Evolutionary conservation across 2,329 filamentous ascomycete species (phyloP).

Genomic region (Calonectria ilicicola): DNA sequence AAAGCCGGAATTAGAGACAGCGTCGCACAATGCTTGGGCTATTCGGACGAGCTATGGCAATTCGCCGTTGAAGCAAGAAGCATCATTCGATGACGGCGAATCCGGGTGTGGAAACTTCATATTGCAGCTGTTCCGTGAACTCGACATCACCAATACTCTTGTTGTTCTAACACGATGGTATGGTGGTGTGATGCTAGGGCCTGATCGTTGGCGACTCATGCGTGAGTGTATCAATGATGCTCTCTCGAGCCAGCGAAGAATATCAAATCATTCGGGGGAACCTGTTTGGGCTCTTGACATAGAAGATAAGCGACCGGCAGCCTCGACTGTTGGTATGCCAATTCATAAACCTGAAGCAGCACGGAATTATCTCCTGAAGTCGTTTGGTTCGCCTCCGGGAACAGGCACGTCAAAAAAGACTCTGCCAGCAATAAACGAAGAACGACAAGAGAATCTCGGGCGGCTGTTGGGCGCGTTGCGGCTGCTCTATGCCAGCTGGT

Average conservation of each 20-base stretch:
- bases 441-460: conserved; percentile 78
- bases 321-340: conserved; percentile 67
- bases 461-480: conserved; percentile 78
- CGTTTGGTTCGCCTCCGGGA: conserved; percentile 65
- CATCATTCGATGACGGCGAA: conserved; percentile 72
- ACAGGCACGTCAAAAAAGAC: conserved; percentile 48
- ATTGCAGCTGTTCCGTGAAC: conserved; percentile 64
- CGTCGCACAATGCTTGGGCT: conserved; percentile 70
- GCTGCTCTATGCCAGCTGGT: conserved; percentile 81
- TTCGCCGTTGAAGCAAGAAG: conserved; percentile 59
- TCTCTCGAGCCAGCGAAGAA: conserved; percentile 60
- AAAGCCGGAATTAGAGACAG: conserved; percentile 63
- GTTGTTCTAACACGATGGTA: conserved; percentile 73
- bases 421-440: conserved; percentile 61
- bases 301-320: conserved; percentile 59
- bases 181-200: conserved; percentile 70
- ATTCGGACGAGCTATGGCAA: conserved; percentile 50
- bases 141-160: conserved; percentile 62
- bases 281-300: conserved; percentile 72
- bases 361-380: conserved; percentile 66
- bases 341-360: conserved; percentile 82
- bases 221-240: conserved; percentile 66
- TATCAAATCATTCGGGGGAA: conserved; percentile 57
- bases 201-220: conserved; percentile 74
- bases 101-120: conserved; percentile 68